These are phyloP conservation scores for Mortierella sp. DNA, from an alignment of 371 early-diverging fungal species.

Conservation along the genomic window DNA sequence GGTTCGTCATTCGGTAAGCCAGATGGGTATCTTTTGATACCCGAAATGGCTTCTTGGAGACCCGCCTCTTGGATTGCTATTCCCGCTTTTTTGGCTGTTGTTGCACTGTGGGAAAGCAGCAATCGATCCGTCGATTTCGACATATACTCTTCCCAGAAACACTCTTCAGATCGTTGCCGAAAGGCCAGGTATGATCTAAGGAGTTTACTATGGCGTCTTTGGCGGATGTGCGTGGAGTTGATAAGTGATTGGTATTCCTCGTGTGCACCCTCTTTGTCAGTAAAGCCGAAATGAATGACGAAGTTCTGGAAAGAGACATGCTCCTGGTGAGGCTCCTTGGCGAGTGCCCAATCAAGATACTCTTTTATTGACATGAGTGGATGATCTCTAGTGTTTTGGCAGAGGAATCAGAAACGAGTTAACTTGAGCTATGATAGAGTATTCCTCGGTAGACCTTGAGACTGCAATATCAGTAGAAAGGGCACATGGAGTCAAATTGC, in stretches of 20 bases:
- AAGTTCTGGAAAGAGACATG: slow-evolving; percentile 18
- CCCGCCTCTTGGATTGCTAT: not conserved
- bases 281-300: slow-evolving; percentile 14
- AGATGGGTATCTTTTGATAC: not conserved
- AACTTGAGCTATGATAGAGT: not conserved
- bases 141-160: slow-evolving; percentile 1
- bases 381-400: too few species aligned
- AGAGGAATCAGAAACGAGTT: too few species aligned
- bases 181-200: not conserved
- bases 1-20: not conserved
- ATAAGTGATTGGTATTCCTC: slow-evolving; percentile 2
- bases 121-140: not conserved
- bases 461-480: slow-evolving; percentile 11
- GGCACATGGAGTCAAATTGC: slow-evolving; percentile 20
- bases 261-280: slow-evolving; percentile 9
- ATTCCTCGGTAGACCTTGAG: not conserved
- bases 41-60: not conserved
- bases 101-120: not conserved
- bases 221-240: slow-evolving; percentile 1
- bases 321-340: slow-evolving; percentile 10
- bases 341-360: slow-evolving; percentile 14
- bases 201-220: slow-evolving; percentile 2
- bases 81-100: not conserved
- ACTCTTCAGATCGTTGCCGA: slow-evolving; percentile 1
- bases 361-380: not conserved